Evolutionary conservation across 1,284 basidiomycete genomes (phyloP).

Genomic region (Caloboletus inedulis): DNA sequence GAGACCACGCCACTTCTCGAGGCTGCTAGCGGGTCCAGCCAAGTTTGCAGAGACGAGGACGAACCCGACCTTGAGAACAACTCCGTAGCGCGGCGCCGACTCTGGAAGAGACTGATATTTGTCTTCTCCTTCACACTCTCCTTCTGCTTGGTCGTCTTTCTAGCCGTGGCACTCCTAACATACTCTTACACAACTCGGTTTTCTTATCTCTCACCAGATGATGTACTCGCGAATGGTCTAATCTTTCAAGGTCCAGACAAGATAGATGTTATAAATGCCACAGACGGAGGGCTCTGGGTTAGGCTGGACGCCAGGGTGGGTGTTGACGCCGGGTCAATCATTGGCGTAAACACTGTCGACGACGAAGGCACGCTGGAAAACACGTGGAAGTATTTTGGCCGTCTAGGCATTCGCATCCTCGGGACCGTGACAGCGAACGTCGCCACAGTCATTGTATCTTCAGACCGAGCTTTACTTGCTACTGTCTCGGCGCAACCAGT

Average conservation of each 20-base stretch:
- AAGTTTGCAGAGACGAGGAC: constrained; percentile 14
- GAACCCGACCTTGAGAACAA: constrained; percentile 10
- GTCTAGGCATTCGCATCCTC: constrained; percentile 58
- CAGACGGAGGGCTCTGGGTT: constrained; percentile 59
- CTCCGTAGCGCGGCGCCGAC: constrained; percentile 16
- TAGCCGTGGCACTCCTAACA: constrained; percentile 47
- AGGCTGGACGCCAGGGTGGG: constrained; percentile 56
- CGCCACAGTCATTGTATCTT: constrained; percentile 46
- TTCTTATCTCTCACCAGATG: constrained; percentile 52
- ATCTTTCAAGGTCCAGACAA: constrained; percentile 57
- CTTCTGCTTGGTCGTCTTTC: constrained; percentile 41
- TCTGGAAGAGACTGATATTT: constrained; percentile 28
- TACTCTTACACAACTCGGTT: constrained; percentile 63
- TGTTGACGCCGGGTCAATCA: constrained; percentile 58
- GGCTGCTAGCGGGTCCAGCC: constrained; percentile 17
- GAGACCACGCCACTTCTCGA: constrained; percentile 35
- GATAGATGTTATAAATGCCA: constrained; percentile 59
- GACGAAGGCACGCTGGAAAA: constrained; percentile 40
- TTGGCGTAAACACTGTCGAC: constrained; percentile 50
- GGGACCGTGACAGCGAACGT: constrained; percentile 55
- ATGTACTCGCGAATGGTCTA: constrained; percentile 54
- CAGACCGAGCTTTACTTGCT: constrained; percentile 44
- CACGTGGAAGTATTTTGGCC: constrained; percentile 62
- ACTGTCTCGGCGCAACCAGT: constrained; percentile 46
- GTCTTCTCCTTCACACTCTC: constrained; percentile 37